Base-by-base conservation (phyloP, 208 protist genomes). In the Leptomonas seymouri region DNA sequence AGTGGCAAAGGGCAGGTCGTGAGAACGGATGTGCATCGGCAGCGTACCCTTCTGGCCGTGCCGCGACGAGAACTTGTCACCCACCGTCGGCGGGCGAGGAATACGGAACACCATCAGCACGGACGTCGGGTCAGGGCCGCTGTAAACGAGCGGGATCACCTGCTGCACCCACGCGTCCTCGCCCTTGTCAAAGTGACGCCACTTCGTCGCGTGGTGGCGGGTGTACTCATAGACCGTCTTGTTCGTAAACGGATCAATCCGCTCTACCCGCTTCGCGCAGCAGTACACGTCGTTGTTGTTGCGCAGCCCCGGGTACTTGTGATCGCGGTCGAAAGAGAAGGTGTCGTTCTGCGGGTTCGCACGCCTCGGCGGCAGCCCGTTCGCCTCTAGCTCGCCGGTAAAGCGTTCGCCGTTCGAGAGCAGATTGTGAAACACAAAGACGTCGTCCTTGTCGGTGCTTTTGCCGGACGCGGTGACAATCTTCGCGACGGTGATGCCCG, bases 11-110 rank as follows among this genome's bases (percentile, higher is more conserved):
- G 98, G 97, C 83, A 99, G 96, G 79, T 99, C 90, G 63, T 95
- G 81, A 53, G 87, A 36, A 39, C 87, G 93, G 84, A 98, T 98
- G 56, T 99, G 83, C n/a, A 98, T 79, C 45, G 94, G 95, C 50
- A 99, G 79, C 50, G 98, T 98, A 74, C 99, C 99, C 86, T 99
- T 99, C 85, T 99, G 99, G 20, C 99, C 99, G 86, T 99, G 99
- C 30, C 99, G 85, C 0, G 96, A 99, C 0, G 98, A 97, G 81
- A 99, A 99, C 87, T 99, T 99, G 91, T 99, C 99, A 21, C 99
- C 99, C n/a, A 99, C 93, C 20, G 97, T 84, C 14, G 99, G 98
- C 46, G 98, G 98, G 56, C 99, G 94, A 27, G 96, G 93, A 64
- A 98, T 93, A 70, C 99, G 85, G 53, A 99, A 81, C 50, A 85